These are phyloP conservation scores for Stipa capillata DNA, from an alignment of 176 grass and related monocot species.

Conservation along the genomic window DNA sequence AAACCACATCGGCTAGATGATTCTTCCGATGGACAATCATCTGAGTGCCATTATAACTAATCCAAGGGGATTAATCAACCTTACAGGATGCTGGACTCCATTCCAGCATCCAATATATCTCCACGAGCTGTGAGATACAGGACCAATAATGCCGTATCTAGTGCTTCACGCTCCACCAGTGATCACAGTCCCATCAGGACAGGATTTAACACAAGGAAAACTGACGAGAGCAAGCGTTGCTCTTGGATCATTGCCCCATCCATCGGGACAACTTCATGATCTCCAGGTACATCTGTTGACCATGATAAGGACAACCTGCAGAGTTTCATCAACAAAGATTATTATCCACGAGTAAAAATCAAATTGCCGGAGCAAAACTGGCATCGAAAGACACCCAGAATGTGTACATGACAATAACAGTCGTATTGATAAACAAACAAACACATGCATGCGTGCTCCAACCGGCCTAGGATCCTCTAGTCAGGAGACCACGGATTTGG, in stretches of 20 bases:
- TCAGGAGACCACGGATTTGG: neutral
- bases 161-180: slow-evolving; percentile 14
- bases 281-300: slow-evolving; percentile 59
- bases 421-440: neutral
- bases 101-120: slow-evolving; percentile 37
- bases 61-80: slow-evolving; percentile 19
- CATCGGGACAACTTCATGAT: slow-evolving; percentile 48
- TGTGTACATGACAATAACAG: neutral
- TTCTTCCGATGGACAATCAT: slow-evolving; percentile 15
- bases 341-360: neutral
- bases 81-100: slow-evolving; percentile 38
- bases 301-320: slow-evolving; percentile 72
- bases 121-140: slow-evolving; percentile 29
- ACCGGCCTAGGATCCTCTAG: neutral
- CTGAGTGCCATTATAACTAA: slow-evolving; percentile 19
- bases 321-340: slow-evolving; percentile 1
- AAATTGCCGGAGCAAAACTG: neutral
- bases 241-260: slow-evolving; percentile 43
- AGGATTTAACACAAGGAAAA: slow-evolving; percentile 8
- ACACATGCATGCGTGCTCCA: neutral
- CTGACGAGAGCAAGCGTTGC: slow-evolving; percentile 19
- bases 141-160: slow-evolving; percentile 19
- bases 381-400: neutral
- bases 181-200: slow-evolving; percentile 5
- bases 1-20: neutral